These are phyloP conservation scores for Millerozyma acaciae DNA, from an alignment of 805 yeast genomes.

Conservation along the genomic window DNA sequence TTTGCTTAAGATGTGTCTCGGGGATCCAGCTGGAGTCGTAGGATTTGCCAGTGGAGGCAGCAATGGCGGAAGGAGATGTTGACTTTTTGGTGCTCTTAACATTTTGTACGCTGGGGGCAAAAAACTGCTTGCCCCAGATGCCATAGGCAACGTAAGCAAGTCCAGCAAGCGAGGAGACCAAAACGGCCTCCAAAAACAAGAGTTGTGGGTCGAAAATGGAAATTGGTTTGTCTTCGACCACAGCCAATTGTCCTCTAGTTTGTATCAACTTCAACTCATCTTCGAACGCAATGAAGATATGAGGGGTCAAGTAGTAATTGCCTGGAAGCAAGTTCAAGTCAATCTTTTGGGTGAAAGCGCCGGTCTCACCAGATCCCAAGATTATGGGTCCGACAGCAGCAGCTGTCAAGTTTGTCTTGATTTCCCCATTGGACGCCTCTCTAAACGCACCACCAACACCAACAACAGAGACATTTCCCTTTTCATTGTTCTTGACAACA, in stretches of 20 bases:
- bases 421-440: conserved; percentile 49
- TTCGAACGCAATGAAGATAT: conserved; percentile 48
- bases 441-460: conserved; percentile 69
- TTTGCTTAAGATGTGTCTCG: conserved; percentile 44
- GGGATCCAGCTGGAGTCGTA: conserved; percentile 55
- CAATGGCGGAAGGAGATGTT: conserved; percentile 13
- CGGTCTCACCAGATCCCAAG: conserved; percentile 47
- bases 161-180: conserved; percentile 46
- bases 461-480: conserved; percentile 46
- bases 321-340: conserved; percentile 56
- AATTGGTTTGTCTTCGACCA: conserved; percentile 60
- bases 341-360: conserved; percentile 54
- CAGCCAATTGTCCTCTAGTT: conserved; percentile 53
- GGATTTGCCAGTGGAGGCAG: conserved; percentile 17
- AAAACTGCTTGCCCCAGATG: conserved; percentile 44
- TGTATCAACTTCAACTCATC: conserved; percentile 52
- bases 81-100: conserved; percentile 13
- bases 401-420: conserved; percentile 59
- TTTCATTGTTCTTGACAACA: conserved; percentile 52
- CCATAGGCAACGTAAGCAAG: conserved; percentile 46
- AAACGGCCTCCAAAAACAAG: conserved; percentile 54
- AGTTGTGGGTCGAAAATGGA: conserved; percentile 73
- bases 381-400: conserved; percentile 58
- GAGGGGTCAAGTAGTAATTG: conserved; percentile 57
- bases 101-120: conserved; percentile 31